Percentiles rank a stretch among this genome's conserved stretches.
Evolutionary conservation across 495 filamentous ascomycete species (phyloP).

Genomic region (Penicillium longicatenatum): DNA sequence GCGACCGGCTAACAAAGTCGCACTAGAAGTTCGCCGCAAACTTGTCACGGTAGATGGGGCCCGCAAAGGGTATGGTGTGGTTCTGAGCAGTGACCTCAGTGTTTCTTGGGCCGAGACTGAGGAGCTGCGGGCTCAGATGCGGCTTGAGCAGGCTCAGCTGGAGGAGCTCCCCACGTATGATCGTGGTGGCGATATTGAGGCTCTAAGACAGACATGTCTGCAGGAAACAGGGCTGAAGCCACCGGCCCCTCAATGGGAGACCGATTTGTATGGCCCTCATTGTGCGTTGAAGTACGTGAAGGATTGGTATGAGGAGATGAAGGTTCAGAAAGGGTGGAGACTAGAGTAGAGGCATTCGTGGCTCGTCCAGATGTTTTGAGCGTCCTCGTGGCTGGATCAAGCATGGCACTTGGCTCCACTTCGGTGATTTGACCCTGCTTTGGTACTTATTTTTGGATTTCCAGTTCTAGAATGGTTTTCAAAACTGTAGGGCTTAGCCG

Average conservation of each 20-base stretch:
- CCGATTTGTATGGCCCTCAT: slow-evolving; percentile 38
- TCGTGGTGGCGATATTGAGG: slow-evolving; percentile 39
- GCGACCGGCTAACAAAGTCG: slow-evolving; percentile 46
- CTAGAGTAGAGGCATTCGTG: not conserved
- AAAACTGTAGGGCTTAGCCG: not conserved
- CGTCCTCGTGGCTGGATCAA: no score
- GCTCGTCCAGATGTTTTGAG: no score
- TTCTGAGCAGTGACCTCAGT: slow-evolving; percentile 33
- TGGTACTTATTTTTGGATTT: no score
- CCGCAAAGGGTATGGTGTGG: slow-evolving; percentile 43
- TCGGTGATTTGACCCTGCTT: no score
- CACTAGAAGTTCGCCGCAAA: slow-evolving; percentile 47
- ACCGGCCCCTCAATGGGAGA: slow-evolving; percentile 40
- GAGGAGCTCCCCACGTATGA: slow-evolving; percentile 32
- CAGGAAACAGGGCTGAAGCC: slow-evolving; percentile 41
- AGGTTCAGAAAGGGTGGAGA: slow-evolving; percentile 2
- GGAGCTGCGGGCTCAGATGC: slow-evolving; percentile 31
- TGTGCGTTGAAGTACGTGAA: slow-evolving; percentile 34
- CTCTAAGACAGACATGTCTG: slow-evolving; percentile 33
- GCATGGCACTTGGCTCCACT: no score
- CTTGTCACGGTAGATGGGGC: slow-evolving; percentile 51
- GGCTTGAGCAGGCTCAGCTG: slow-evolving; percentile 15
- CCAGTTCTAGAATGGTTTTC: no score
- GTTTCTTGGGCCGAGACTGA: slow-evolving; percentile 32
- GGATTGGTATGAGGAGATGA: slow-evolving; percentile 35